Evolutionary conservation across 306 rosid genomes (phyloP).

Genomic region (Albizia julibrissin): DNA sequence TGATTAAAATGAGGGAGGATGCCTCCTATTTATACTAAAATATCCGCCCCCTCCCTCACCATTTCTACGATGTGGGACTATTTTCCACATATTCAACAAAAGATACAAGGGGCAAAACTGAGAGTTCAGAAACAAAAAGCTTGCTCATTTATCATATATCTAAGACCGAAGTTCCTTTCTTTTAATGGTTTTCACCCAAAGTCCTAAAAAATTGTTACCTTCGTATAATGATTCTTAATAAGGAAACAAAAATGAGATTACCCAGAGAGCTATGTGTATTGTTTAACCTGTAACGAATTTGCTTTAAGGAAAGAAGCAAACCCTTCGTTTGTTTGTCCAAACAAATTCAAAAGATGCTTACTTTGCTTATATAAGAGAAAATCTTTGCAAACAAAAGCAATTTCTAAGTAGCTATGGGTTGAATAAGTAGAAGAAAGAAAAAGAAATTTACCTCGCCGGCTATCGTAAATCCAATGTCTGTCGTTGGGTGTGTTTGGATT

Average conservation of each 20-base stretch:
- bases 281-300: constrained; percentile 28
- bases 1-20: too few species aligned
- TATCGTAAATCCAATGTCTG: too few species aligned
- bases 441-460: too few species aligned
- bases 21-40: too few species aligned
- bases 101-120: constrained; percentile 33
- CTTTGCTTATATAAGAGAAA: constrained; percentile 24
- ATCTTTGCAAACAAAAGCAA: too few species aligned
- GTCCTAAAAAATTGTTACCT: constrained; percentile 38
- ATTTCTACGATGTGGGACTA: too few species aligned
- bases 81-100: too few species aligned
- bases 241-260: not conserved
- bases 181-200: constrained; percentile 40
- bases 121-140: constrained; percentile 20
- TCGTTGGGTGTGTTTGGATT: too few species aligned
- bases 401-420: too few species aligned
- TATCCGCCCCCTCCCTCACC: too few species aligned
- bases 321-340: not conserved
- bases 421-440: too few species aligned
- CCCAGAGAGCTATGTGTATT: constrained; percentile 28
- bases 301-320: constrained; percentile 1
- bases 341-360: constrained; percentile 5
- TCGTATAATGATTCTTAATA: constrained; percentile 33
- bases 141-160: constrained; percentile 25
- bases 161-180: constrained; percentile 59